Evolutionary conservation across 495 filamentous ascomycete species (phyloP), one percentile per base, ranked within the genome.

Genomic region (Podospora conica): DNA sequence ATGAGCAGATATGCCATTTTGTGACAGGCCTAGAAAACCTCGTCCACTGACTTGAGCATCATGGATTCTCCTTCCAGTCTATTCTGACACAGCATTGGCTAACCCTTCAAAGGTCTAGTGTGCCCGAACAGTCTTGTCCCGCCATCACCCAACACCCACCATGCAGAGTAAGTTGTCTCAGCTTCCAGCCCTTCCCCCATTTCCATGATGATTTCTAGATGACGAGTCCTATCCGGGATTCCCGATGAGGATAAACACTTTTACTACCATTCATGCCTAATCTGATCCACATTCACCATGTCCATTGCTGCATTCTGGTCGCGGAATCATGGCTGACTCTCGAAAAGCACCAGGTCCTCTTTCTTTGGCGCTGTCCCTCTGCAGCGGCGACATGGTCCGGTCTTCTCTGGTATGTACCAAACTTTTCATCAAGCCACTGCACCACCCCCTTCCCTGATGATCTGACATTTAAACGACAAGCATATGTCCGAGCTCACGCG

Each of bases 11-110:
- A 95, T 82, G 91, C 92, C 92, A 85, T 86, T 73, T 91, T 91
- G 92, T 76, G 93, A 91, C 92, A 96, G 93, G 94, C 95, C 92
- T 97, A 97, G 94, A 97, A 98, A 98, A 97, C 95, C 93, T 96
- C 86, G 93, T 91, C 93, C 91, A 93, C 95, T 98, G 95, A 98
- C 84, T 71, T 59, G 40, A 60, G 23, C 65, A 58, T 60, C 3
- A 27, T 61, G 15, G 10, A 53, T 33, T 25, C 23, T 58, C 29
- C 54, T 55, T 33, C 9, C 61, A 40, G 25, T 33, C 56, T 29
- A 9, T 22, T 60, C n/a, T 64, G 18, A 40, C 20, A 21, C 27
- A 33, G 28, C 65, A 53, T 48, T 58, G 15, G 67, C 69, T 74
- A 71, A 75, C 63, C 15, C 23, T 48, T 9, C n/a, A n/a, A 53